A percentile compares a stretch with the other conserved stretches of the same genome.
These are phyloP conservation scores for Cyberlindnera mycetangii DNA, from an alignment of 805 yeast species.

Conservation along the genomic window DNA sequence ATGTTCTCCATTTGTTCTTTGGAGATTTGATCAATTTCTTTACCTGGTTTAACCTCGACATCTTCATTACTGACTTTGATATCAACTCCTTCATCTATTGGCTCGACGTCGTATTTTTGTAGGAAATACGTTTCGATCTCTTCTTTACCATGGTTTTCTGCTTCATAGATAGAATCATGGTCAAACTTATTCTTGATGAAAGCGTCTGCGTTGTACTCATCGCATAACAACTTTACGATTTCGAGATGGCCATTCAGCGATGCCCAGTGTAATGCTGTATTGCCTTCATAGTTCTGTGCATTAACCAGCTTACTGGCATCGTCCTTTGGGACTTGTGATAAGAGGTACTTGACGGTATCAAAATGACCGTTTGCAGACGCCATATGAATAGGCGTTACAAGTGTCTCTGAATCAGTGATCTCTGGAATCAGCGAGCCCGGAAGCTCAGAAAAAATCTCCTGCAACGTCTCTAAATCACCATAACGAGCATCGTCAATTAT, in stretches of 20 bases:
- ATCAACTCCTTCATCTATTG: slow-evolving; percentile 41
- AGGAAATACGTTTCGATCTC: slow-evolving; percentile 78
- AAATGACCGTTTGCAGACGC: slow-evolving; percentile 93
- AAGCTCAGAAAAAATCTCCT: slow-evolving; percentile 60
- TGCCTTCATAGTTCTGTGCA: slow-evolving; percentile 72
- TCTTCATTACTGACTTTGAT: slow-evolving; percentile 27
- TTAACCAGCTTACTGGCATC: slow-evolving; percentile 48
- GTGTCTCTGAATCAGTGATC: slow-evolving; percentile 61
- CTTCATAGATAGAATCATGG: slow-evolving; percentile 86
- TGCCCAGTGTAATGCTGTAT: slow-evolving; percentile 97
- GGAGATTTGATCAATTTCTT: slow-evolving; percentile 47
- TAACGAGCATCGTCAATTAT: slow-evolving; percentile 80
- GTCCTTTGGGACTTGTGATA: slow-evolving; percentile 43
- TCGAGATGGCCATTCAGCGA: slow-evolving; percentile 80
- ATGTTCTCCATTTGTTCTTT: slow-evolving; percentile 43
- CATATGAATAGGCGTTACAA: slow-evolving; percentile 85
- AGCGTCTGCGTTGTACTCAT: slow-evolving; percentile 76
- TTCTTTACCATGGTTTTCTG: slow-evolving; percentile 73
- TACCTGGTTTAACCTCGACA: slow-evolving; percentile 45
- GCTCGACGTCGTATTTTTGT: slow-evolving; percentile 66
- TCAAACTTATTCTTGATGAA: slow-evolving; percentile 68
- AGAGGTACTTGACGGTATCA: slow-evolving; percentile 59
- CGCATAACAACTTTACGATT: slow-evolving; percentile 67
- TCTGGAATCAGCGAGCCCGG: slow-evolving; percentile 40
- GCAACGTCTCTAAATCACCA: slow-evolving; percentile 78